A percentile compares a stretch with the other conserved stretches of the same genome.
Evolutionary conservation across 1,284 basidiomycete species (phyloP).

Genomic region (Amylostereum chailletii): DNA sequence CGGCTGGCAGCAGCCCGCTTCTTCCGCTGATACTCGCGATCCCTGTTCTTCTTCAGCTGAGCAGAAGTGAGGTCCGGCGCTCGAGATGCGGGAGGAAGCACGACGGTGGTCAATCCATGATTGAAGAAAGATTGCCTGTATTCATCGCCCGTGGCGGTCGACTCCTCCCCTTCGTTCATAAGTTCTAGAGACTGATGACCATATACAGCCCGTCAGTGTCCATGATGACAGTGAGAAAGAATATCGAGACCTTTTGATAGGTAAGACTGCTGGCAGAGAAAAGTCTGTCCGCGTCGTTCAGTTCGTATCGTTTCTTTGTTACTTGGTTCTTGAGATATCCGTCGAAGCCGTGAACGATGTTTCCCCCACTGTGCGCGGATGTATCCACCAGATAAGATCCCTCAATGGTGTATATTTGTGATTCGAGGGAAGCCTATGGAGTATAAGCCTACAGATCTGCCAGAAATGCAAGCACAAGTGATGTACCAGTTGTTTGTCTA

Average conservation of each 20-base stretch:
- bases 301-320: conserved; percentile 55
- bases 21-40: conserved; percentile 68
- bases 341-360: conserved; percentile 78
- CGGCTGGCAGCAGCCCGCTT: conserved; percentile 55
- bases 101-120: conserved; percentile 62
- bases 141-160: conserved; percentile 47
- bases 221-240: neutral
- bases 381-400: conserved; percentile 68
- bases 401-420: conserved; percentile 68
- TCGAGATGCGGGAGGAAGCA: conserved; percentile 63
- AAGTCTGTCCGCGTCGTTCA: conserved; percentile 66
- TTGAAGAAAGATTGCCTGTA: conserved; percentile 27
- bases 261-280: conserved; percentile 75
- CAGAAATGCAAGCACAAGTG: neutral
- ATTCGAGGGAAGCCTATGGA: conserved; percentile 57
- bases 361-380: conserved; percentile 63
- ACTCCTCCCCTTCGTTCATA: conserved; percentile 64
- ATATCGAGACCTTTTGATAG: conserved; percentile 50
- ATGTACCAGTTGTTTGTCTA: conserved; percentile 67
- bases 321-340: conserved; percentile 73
- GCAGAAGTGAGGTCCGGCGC: conserved; percentile 57
- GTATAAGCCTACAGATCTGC: conserved; percentile 3
- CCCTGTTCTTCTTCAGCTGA: conserved; percentile 62
- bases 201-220: neutral
- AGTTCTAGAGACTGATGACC: conserved; percentile 57